Base-by-base conservation (phyloP, 2,329 filamentous ascomycete species). In the Emmonsiellopsis sp. region DNA sequence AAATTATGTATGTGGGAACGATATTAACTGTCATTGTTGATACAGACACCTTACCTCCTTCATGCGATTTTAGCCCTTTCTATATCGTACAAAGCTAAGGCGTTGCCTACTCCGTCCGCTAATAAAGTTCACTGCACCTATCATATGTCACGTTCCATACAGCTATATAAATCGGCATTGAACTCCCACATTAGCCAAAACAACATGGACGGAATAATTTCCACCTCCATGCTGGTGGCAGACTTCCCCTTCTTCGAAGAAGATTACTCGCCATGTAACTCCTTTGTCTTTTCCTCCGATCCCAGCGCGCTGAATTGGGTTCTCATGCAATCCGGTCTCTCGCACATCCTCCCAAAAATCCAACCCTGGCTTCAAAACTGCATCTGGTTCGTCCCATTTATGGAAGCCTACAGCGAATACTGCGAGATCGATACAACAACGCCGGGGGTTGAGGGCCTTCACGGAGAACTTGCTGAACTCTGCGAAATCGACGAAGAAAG, bases 161-260 rank as follows among this genome's bases (percentile, higher is more conserved):
- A 57, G 7, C 62, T 67, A 32, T 72, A 72, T 54, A 61, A 65
- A 11, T 49, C 57, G 5, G 70, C 69, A 46, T 54, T 73, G 8
- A 47, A 60, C 3, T 49, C 34, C 2, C 55, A 58, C 9, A 57
- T 67, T 16, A 59, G 58, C 5, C 52, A 55, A 5, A 42, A 67
- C 3, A 72, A 71, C 55, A 72, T 71, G 63, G 68, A 70, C 55
- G 62, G 62, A 2, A 60, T 73, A 3, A 66, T 71, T 53, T 69
- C 68, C 2, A 61, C 67, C 35, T 70, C 68, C 46, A 61, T 73
- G 53, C 58, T 73, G 32, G 58, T 72, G 52, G 65, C 64, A 10
- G 59, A 67, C 41, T 63, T 70, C 53, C 62, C 68, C 15, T 70
- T 72, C 51, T 52, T 55, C 7, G 58, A 66, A 8, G 59, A 64